Percentiles rank a stretch among this genome's conserved stretches.
These are phyloP conservation scores for Backusella luteola DNA, from an alignment of 192 early-diverging fungal species.

Conservation along the genomic window DNA sequence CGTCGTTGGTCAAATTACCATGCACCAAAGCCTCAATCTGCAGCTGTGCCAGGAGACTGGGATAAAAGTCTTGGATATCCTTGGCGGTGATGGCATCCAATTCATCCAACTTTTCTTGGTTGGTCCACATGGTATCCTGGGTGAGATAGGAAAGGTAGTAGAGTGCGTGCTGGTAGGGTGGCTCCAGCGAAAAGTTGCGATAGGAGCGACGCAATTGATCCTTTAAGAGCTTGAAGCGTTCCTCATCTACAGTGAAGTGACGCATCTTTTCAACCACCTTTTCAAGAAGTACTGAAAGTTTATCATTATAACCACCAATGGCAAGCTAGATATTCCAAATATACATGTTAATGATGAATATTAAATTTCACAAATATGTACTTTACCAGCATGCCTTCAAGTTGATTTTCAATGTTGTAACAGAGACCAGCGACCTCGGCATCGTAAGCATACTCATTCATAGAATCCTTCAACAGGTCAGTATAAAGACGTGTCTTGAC, in stretches of 20 bases:
- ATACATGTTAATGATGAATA: background rate
- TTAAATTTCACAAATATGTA: background rate
- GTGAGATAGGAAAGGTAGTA: constrained; percentile 71
- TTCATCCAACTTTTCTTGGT: constrained; percentile 70
- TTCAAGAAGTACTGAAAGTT: constrained; percentile 65
- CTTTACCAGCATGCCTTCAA: constrained; percentile 58
- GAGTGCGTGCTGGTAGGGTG: constrained; percentile 75
- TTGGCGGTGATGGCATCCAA: constrained; percentile 64
- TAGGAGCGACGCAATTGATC: constrained; percentile 66
- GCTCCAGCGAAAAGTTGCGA: constrained; percentile 73
- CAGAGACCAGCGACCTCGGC: constrained; percentile 83
- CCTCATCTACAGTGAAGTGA: constrained; percentile 55
- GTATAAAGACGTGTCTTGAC: constrained; percentile 69
- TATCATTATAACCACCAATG: constrained; percentile 87
- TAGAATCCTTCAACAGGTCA: constrained; percentile 73
- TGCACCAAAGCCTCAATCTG: constrained; percentile 78
- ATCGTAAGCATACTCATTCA: constrained; percentile 86
- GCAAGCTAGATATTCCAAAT: constrained; percentile 37
- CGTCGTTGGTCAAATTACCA: constrained; percentile 75
- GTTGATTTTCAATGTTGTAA: constrained; percentile 66
- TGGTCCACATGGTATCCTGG: constrained; percentile 75
- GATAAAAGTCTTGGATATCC: constrained; percentile 75
- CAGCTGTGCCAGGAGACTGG: constrained; percentile 63
- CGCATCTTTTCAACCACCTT: constrained; percentile 69
- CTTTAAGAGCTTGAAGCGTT: constrained; percentile 76